Evolutionary conservation across 345 rosid species (phyloP).

Genomic region (Melaleuca alternifolia): DNA sequence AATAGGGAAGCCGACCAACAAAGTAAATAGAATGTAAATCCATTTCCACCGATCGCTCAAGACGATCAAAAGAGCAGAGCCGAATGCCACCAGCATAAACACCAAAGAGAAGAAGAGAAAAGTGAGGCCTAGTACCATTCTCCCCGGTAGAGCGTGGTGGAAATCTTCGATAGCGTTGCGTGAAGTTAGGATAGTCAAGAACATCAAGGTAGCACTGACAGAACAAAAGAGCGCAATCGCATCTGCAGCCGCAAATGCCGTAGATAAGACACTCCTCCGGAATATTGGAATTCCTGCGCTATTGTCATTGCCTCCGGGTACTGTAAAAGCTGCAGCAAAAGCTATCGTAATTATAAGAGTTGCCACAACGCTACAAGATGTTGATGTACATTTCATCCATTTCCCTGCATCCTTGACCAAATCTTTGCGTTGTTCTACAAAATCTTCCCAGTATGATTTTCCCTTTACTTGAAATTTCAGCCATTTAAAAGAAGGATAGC

Average conservation of each 20-base stretch:
- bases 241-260: neutral
- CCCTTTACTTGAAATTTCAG: rapidly evolving
- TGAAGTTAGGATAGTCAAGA: neutral
- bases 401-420: neutral
- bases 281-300: neutral
- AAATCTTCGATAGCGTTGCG: neutral
- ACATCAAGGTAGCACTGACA: neutral
- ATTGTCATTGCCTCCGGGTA: neutral
- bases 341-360: neutral
- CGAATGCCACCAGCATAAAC: neutral
- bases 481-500: rapidly evolving
- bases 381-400: neutral
- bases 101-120: neutral
- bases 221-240: neutral
- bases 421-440: neutral
- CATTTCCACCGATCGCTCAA: neutral
- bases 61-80: neutral
- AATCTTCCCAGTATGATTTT: neutral
- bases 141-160: neutral
- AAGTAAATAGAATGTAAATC: neutral
- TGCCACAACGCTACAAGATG: neutral
- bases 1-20: rapidly evolving
- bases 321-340: neutral
- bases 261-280: neutral
- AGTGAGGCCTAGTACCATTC: neutral